These are phyloP conservation scores for Trypanosoma rangeli DNA, from an alignment of 208 protist species.

Conservation along the genomic window DNA sequence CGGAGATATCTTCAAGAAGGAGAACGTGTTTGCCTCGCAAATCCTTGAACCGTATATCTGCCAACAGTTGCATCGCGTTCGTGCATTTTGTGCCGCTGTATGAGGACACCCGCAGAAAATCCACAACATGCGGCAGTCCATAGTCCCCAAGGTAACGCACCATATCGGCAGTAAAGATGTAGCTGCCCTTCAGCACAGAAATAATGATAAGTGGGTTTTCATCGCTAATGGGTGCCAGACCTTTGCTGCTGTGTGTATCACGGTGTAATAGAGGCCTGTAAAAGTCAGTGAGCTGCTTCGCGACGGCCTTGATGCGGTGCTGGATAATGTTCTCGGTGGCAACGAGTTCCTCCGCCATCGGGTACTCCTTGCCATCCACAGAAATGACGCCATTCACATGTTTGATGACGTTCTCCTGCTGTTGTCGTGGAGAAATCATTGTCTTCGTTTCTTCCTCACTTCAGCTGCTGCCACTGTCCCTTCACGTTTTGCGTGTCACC, in stretches of 20 bases:
- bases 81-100: constrained; percentile 73
- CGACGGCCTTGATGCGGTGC: constrained; percentile 43
- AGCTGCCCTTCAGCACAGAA: constrained; percentile 90
- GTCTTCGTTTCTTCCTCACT: constrained; percentile 19
- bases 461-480: not conserved
- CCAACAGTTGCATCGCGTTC: constrained; percentile 57
- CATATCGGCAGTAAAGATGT: constrained; percentile 91
- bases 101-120: constrained; percentile 82
- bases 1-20: constrained; percentile 89
- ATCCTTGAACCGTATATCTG: constrained; percentile 55
- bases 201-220: constrained; percentile 86
- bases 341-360: constrained; percentile 70
- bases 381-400: constrained; percentile 49
- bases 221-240: constrained; percentile 49
- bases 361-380: constrained; percentile 77
- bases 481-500: not conserved
- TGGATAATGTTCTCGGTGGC: constrained; percentile 79
- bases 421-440: constrained; percentile 25
- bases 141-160: constrained; percentile 76
- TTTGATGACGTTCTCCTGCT: constrained; percentile 30
- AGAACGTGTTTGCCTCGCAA: constrained; percentile 83
- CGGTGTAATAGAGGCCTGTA: constrained; percentile 63
- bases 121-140: constrained; percentile 71
- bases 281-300: constrained; percentile 55
- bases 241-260: constrained; percentile 28